Evolutionary conservation across 495 filamentous ascomycete genomes (phyloP).

Genomic region (Parathielavia appendiculata): DNA sequence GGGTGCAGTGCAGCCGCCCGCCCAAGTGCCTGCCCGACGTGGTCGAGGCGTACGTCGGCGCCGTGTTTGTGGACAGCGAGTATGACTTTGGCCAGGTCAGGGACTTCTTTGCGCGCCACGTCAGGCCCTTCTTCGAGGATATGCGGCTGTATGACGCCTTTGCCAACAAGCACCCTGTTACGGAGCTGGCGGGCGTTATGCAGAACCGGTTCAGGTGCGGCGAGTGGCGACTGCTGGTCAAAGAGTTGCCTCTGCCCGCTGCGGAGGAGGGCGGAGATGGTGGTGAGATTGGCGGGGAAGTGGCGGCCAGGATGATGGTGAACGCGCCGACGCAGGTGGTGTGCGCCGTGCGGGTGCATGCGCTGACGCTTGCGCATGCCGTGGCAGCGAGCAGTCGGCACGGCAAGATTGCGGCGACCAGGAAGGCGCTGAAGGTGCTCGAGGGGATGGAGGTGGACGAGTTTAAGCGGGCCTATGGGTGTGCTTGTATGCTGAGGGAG

Average conservation of each 20-base stretch:
- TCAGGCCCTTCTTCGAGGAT: constrained; percentile 77
- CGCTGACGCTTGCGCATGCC: constrained; percentile 57
- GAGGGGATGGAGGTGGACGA: constrained; percentile 52
- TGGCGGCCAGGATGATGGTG: constrained; percentile 30
- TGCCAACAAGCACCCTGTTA: constrained; percentile 80
- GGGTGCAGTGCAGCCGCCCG: constrained; percentile 62
- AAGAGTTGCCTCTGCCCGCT: constrained; percentile 11
- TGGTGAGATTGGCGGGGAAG: constrained; percentile 1
- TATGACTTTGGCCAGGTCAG: constrained; percentile 72
- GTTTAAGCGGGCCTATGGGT: constrained; percentile 57
- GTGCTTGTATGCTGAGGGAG: constrained; percentile 49
- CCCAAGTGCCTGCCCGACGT: constrained; percentile 89
- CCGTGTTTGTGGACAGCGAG: constrained; percentile 84
- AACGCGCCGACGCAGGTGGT: constrained; percentile 48
- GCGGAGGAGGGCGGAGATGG: background rate
- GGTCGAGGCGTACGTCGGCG: constrained; percentile 84
- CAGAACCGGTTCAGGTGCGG: constrained; percentile 43
- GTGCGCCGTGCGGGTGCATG: constrained; percentile 74
- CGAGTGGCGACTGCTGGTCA: constrained; percentile 39
- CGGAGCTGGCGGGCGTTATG: constrained; percentile 41
- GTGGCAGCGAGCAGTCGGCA: constrained; percentile 58
- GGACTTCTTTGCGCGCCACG: constrained; percentile 65
- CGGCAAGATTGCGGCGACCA: constrained; percentile 69
- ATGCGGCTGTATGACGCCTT: constrained; percentile 85
- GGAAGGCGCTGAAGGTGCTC: constrained; percentile 56